Conservation (phyloP, 805 yeast species). For the Kodamaea nitidulidarum region DNA sequence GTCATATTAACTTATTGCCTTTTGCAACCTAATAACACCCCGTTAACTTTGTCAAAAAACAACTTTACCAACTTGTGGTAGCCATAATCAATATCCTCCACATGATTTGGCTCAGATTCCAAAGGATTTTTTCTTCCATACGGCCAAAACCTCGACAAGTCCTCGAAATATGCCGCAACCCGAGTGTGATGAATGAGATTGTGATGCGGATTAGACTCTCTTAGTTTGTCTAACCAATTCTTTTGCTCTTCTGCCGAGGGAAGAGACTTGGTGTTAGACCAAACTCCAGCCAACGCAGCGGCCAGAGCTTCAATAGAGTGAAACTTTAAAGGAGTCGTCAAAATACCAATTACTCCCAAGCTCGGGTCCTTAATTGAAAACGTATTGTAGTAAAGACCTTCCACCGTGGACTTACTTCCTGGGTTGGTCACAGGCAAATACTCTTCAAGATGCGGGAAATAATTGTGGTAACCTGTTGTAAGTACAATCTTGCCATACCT, state of each 20-base stretch:
- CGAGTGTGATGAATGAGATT: constrained; percentile 3
- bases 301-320: constrained; percentile 49
- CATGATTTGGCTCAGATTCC: not conserved
- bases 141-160: constrained; percentile 6
- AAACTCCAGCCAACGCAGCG: constrained; percentile 56
- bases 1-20: no score
- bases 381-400: constrained; percentile 20
- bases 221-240: constrained; percentile 27
- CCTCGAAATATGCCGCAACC: constrained; percentile 10
- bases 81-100: constrained; percentile 6
- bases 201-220: not conserved
- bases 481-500: constrained; percentile 39
- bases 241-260: constrained; percentile 40
- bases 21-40: no score
- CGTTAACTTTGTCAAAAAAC: constrained; percentile 3
- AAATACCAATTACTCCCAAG: constrained; percentile 37
- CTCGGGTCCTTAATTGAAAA: constrained; percentile 43
- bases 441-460: constrained; percentile 39
- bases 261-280: constrained; percentile 39
- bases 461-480: constrained; percentile 51
- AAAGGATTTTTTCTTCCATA: constrained; percentile 9
- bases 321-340: constrained; percentile 43
- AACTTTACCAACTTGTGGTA: constrained; percentile 7
- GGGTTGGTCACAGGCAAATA: constrained; percentile 21
- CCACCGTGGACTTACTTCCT: constrained; percentile 14